Conservation (phyloP, 345 rosid genomes). For the Citropsis articulata region DNA sequence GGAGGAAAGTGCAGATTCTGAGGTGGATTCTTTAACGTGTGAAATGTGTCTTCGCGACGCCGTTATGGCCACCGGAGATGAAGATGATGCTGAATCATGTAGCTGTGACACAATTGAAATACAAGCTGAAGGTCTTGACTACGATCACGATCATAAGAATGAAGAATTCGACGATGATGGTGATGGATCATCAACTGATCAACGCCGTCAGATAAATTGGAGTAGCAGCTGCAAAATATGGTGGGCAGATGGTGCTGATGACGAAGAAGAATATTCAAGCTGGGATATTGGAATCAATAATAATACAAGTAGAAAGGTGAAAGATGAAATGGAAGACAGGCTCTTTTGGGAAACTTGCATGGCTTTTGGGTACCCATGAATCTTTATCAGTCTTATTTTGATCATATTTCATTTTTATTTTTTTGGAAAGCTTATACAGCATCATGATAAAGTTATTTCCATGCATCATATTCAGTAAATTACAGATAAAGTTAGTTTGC, state of each 20-base stretch:
- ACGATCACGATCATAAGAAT: conserved; percentile 5
- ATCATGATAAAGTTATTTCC: background rate
- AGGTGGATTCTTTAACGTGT: conserved; percentile 19
- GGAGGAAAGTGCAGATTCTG: conserved; percentile 57
- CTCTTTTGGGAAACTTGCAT: conserved; percentile 68
- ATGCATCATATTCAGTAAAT: background rate
- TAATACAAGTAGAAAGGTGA: conserved; percentile 24
- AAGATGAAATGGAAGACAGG: conserved; percentile 55
- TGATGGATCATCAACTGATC: background rate
- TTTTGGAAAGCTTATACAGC: background rate
- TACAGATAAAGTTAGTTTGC: background rate
- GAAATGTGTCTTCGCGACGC: conserved; percentile 6
- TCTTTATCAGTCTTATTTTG: background rate
- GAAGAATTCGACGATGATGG: background rate
- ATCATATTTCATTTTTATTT: background rate
- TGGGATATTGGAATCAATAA: background rate
- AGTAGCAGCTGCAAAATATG: conserved; percentile 17
- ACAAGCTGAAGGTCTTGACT: background rate
- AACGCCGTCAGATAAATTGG: background rate
- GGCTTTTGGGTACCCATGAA: conserved; percentile 53
- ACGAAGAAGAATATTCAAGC: conserved; percentile 27
- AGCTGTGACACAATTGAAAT: conserved; percentile 27
- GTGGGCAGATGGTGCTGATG: conserved; percentile 11
- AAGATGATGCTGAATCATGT: conserved; percentile 59
- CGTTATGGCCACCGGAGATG: conserved; percentile 3